Evolutionary conservation across 257 asterid genomes (phyloP).

Genomic region (Leptodermis oblonga): DNA sequence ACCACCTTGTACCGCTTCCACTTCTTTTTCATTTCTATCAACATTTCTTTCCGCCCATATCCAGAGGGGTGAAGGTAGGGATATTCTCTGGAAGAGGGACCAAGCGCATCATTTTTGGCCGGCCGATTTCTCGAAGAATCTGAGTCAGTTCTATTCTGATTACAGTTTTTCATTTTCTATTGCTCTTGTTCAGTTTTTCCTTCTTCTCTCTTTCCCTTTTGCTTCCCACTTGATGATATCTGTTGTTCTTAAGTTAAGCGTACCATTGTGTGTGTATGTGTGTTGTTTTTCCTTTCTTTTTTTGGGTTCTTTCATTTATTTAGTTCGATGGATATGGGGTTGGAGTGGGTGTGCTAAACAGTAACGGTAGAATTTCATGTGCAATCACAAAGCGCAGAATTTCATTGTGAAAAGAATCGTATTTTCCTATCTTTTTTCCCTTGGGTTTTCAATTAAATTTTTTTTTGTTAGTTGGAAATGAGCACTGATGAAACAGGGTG

Average conservation of each 20-base stretch:
- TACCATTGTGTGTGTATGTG: no score
- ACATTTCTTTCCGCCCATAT: no score
- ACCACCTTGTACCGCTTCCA: background rate
- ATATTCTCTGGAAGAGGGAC: background rate
- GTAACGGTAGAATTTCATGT: slow-evolving; percentile 33
- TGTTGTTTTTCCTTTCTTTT: no score
- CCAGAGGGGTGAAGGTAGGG: no score
- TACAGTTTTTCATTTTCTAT: background rate
- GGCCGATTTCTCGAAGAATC: background rate
- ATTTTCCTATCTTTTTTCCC: slow-evolving; percentile 15
- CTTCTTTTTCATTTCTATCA: background rate
- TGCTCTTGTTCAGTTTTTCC: background rate
- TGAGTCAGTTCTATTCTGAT: background rate
- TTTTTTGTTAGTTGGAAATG: slow-evolving; percentile 17
- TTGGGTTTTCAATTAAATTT: slow-evolving; percentile 6
- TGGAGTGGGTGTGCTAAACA: slow-evolving; percentile 44
- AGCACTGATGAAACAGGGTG: slow-evolving; percentile 15
- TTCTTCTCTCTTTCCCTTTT: background rate
- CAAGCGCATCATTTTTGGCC: background rate
- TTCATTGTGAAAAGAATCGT: slow-evolving; percentile 27
- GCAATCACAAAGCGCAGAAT: slow-evolving; percentile 28
- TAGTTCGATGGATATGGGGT: slow-evolving; percentile 38
- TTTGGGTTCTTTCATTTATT: no score
- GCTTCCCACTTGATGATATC: background rate
- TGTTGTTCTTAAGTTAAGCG: background rate